phyloP scores from a whole-genome alignment of 306 rosid species.

The Sindora glabra region DNA sequence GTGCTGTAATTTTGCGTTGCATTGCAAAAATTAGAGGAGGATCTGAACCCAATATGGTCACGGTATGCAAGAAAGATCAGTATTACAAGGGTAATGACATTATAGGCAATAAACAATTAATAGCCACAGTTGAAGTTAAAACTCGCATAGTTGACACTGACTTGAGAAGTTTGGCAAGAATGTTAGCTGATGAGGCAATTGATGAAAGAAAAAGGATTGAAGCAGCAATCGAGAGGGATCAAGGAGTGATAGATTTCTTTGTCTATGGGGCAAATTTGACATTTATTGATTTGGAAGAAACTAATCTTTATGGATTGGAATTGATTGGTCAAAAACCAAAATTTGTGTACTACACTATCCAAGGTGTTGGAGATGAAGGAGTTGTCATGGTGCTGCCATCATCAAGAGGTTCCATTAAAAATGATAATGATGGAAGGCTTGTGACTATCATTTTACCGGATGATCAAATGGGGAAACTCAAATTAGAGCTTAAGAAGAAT shows the following conservation, averaged over 20 bases:
- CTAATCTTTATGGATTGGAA: conserved; percentile 38
- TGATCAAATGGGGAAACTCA: conserved; percentile 41
- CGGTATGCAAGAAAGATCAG: conserved; percentile 36
- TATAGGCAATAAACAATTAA: conserved; percentile 40
- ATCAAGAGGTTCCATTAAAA: conserved; percentile 11
- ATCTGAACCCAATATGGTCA: conserved; percentile 43
- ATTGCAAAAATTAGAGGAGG: conserved; percentile 40
- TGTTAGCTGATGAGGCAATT: conserved; percentile 30
- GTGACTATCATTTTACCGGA: conserved; percentile 58
- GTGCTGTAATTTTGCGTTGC: conserved; percentile 60
- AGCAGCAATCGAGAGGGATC: conserved; percentile 31
- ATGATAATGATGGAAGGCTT: conserved; percentile 33
- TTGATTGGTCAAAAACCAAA: conserved; percentile 38
- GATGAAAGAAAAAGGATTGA: conserved; percentile 40
- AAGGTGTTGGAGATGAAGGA: conserved; percentile 57
- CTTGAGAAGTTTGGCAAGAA: conserved; percentile 32
- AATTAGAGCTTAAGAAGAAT: conserved; percentile 39
- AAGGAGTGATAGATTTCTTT: conserved; percentile 51
- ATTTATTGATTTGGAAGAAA: conserved; percentile 59
- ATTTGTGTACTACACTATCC: conserved; percentile 37
- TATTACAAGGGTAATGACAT: conserved; percentile 2
- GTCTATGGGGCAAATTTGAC: conserved; percentile 85
- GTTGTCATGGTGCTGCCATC: conserved; percentile 51
- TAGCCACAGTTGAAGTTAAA: conserved; percentile 43
- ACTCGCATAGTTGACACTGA: conserved; percentile 23